Evolutionary conservation across 2,329 filamentous ascomycete species (phyloP).

Genomic region (Cytospora paraplurivora): DNA sequence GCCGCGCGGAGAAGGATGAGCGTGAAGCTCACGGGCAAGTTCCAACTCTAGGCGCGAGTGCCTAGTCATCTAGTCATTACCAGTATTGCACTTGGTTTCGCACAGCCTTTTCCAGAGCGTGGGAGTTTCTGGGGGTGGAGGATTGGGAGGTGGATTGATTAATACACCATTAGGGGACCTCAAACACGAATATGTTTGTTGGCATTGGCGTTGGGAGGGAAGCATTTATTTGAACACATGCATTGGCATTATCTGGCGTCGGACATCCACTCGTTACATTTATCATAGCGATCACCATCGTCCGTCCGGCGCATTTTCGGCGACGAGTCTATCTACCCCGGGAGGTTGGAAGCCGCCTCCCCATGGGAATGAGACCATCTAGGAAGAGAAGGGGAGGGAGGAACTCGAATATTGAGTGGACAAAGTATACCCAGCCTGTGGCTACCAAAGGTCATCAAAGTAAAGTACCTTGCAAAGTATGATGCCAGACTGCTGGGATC

Average conservation of each 20-base stretch:
- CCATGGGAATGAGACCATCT: background rate
- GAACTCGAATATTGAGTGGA: slow-evolving; percentile 9
- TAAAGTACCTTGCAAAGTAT: slow-evolving; percentile 27
- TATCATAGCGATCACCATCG: slow-evolving; percentile 8
- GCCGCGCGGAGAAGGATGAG: slow-evolving; percentile 27
- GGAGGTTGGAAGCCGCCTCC: background rate
- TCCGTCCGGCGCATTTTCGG: slow-evolving; percentile 3
- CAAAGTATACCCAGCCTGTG: slow-evolving; percentile 1
- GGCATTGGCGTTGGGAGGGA: slow-evolving; percentile 8
- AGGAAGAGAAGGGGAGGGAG: background rate
- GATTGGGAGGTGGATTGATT: background rate
- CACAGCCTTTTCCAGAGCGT: slow-evolving; percentile 13
- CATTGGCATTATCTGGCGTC: slow-evolving; percentile 20
- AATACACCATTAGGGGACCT: background rate
- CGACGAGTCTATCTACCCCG: slow-evolving; percentile 10
- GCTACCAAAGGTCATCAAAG: slow-evolving; percentile 21
- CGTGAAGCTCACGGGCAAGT: slow-evolving; percentile 27
- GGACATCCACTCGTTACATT: slow-evolving; percentile 20
- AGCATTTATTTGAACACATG: slow-evolving; percentile 11
- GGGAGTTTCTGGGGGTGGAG: slow-evolving; percentile 15
- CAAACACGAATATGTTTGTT: slow-evolving; percentile 9
- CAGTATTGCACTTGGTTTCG: slow-evolving; percentile 1
- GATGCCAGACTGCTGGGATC: slow-evolving; percentile 26
- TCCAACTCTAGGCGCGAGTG: slow-evolving; percentile 15
- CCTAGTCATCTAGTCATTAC: background rate